Percentiles rank a stretch among this genome's conserved stretches.
These are phyloP conservation scores for Fusarium dlaminii DNA, from an alignment of 2,329 filamentous ascomycete species.

Conservation along the genomic window DNA sequence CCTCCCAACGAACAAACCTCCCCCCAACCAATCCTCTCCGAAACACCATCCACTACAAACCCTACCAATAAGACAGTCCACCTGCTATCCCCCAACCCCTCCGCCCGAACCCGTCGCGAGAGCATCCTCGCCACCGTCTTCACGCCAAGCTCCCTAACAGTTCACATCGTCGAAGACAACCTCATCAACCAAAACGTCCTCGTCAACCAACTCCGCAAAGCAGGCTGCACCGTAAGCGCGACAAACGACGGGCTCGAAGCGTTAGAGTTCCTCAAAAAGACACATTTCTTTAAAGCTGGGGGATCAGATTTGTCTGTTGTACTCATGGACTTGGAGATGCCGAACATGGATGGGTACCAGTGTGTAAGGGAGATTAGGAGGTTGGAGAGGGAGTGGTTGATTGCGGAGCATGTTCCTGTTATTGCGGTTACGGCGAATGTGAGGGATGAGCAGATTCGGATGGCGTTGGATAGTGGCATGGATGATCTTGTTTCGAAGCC, in stretches of 20 bases:
- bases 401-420: constrained; percentile 51
- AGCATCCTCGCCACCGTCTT: neutral
- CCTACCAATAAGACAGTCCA: neutral
- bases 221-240: constrained; percentile 66
- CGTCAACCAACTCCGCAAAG: constrained; percentile 69
- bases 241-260: constrained; percentile 71
- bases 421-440: constrained; percentile 60
- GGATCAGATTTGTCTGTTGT: constrained; percentile 50
- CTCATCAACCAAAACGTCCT: constrained; percentile 74
- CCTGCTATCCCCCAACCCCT: neutral
- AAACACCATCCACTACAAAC: neutral
- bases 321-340: constrained; percentile 61
- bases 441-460: constrained; percentile 57
- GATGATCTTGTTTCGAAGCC: constrained; percentile 68
- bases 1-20: constrained; percentile 27
- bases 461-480: constrained; percentile 51
- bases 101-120: neutral
- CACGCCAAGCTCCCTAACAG: constrained; percentile 52
- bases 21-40: neutral
- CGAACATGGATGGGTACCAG: constrained; percentile 58
- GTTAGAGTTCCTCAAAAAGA: constrained; percentile 50
- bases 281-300: constrained; percentile 41
- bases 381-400: constrained; percentile 47
- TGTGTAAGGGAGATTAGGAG: constrained; percentile 53
- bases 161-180: constrained; percentile 75